Percentiles rank a stretch among this genome's conserved stretches.
Evolutionary conservation across 2,329 filamentous ascomycete genomes (phyloP).

Genomic region (Biscogniauxia mediterranea): DNA sequence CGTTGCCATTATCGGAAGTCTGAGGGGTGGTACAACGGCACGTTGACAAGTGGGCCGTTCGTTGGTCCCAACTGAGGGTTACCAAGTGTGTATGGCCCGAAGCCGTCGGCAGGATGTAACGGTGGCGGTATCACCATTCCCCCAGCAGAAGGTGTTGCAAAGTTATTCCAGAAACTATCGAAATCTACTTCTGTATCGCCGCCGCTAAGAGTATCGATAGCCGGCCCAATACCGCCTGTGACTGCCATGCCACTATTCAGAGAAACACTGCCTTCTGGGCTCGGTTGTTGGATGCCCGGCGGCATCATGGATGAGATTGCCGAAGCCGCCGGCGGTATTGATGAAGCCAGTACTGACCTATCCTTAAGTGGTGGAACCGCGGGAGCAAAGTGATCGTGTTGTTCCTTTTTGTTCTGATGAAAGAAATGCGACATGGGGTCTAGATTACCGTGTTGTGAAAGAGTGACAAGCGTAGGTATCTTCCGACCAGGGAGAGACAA

Average conservation of each 20-base stretch:
- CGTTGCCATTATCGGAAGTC: constrained; percentile 14
- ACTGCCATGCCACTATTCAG: constrained; percentile 23
- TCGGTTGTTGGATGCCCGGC: constrained; percentile 30
- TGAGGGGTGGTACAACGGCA: constrained; percentile 15
- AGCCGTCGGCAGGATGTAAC: constrained; percentile 17
- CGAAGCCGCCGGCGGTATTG: constrained; percentile 9
- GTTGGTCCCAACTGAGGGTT: constrained; percentile 11
- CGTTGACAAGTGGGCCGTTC: constrained; percentile 14
- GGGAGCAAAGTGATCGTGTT: constrained; percentile 12
- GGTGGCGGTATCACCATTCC: constrained; percentile 9
- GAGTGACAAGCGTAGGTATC: constrained; percentile 27
- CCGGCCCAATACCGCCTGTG: constrained; percentile 18
- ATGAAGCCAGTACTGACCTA: constrained; percentile 12
- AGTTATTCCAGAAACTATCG: constrained; percentile 35
- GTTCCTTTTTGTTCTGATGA: constrained; percentile 11
- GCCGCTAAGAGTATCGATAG: constrained; percentile 25
- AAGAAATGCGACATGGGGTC: constrained; percentile 33
- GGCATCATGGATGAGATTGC: constrained; percentile 23
- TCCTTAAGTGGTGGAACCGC: constrained; percentile 17
- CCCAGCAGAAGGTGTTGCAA: constrained; percentile 8
- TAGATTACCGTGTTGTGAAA: constrained; percentile 24
- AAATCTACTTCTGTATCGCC: constrained; percentile 38
- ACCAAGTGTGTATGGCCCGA: constrained; percentile 14
- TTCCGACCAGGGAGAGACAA: constrained; percentile 27
- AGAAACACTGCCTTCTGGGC: constrained; percentile 30